Evolutionary conservation across 73 alveolate species (phyloP).

Genomic region (Stentor coeruleus): DNA sequence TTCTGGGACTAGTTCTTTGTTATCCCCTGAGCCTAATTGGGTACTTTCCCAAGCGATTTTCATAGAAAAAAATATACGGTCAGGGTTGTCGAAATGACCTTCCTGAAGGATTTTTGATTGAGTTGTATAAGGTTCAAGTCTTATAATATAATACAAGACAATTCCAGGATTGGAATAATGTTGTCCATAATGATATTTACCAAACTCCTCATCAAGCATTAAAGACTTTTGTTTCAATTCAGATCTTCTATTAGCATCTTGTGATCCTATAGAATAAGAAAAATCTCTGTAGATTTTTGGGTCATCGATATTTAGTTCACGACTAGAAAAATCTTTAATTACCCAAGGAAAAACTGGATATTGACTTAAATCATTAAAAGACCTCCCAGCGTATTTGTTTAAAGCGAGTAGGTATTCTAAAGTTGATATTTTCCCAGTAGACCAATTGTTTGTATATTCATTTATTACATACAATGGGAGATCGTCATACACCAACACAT

Average conservation of each 20-base stretch:
- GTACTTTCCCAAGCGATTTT: constrained; percentile 70
- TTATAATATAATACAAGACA: constrained; percentile 77
- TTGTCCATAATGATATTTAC: constrained; percentile 83
- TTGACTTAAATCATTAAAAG: constrained; percentile 63
- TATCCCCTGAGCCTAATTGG: constrained; percentile 80
- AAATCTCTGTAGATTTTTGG: constrained; percentile 44
- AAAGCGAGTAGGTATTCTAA: constrained; percentile 63
- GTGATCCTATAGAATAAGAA: constrained; percentile 44
- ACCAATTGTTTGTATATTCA: constrained; percentile 70
- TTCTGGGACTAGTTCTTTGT: constrained; percentile 95
- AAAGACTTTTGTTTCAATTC: constrained; percentile 66
- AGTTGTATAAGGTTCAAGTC: constrained; percentile 89
- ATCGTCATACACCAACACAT: neutral
- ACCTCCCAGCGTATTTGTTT: constrained; percentile 53
- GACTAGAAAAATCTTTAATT: neutral
- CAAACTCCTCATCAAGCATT: neutral
- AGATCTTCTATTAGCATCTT: constrained; percentile 72
- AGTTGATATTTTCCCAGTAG: constrained; percentile 65
- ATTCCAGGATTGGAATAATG: constrained; percentile 94
- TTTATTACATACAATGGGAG: neutral
- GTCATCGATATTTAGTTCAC: constrained; percentile 35
- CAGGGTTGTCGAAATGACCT: constrained; percentile 85
- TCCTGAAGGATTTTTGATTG: constrained; percentile 84
- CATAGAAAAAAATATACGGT: constrained; percentile 81
- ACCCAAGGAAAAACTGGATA: constrained; percentile 58